Evolutionary conservation across 768 basidiomycete species (phyloP).

Genomic region (Vishniacozyma victoriae): DNA sequence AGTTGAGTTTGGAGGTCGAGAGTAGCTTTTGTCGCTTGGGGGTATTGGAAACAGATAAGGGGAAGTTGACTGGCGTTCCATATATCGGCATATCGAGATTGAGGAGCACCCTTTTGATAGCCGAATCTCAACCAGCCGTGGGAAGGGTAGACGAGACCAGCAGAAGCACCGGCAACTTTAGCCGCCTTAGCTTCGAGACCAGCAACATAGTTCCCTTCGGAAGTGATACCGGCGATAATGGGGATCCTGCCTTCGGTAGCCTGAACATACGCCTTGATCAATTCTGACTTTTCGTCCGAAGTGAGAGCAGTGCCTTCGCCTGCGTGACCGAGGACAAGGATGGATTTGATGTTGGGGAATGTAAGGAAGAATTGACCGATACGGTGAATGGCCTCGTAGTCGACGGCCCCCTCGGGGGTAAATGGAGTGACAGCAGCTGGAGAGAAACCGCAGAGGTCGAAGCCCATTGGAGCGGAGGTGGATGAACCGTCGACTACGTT

Average conservation of each 20-base stretch:
- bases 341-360: slow-evolving; percentile 5
- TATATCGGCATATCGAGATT: slow-evolving; percentile 6
- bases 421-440: slow-evolving; percentile 19
- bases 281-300: slow-evolving; percentile 7
- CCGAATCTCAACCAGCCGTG: slow-evolving; percentile 20
- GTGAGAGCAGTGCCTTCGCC: slow-evolving; percentile 17
- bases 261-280: slow-evolving; percentile 16
- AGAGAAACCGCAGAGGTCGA: slow-evolving; percentile 8
- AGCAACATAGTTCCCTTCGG: slow-evolving; percentile 13
- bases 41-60: slow-evolving; percentile 18
- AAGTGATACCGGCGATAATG: slow-evolving; percentile 17
- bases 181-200: slow-evolving; percentile 16
- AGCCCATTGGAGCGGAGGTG: neutral
- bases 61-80: slow-evolving; percentile 13
- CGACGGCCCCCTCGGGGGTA: slow-evolving; percentile 12
- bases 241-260: slow-evolving; percentile 13
- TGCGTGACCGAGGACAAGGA: slow-evolving; percentile 18
- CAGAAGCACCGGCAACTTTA: slow-evolving; percentile 15
- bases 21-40: slow-evolving; percentile 12
- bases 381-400: slow-evolving; percentile 14
- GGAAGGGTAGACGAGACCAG: slow-evolving; percentile 14
- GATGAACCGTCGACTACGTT: neutral
- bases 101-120: slow-evolving; percentile 18
- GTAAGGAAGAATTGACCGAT: slow-evolving; percentile 8
- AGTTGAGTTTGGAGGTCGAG: slow-evolving; percentile 14